A percentile compares a stretch with the other conserved stretches of the same genome.
These are phyloP conservation scores for Dryas alaskensis DNA, from an alignment of 306 rosid genomes.

Conservation along the genomic window DNA sequence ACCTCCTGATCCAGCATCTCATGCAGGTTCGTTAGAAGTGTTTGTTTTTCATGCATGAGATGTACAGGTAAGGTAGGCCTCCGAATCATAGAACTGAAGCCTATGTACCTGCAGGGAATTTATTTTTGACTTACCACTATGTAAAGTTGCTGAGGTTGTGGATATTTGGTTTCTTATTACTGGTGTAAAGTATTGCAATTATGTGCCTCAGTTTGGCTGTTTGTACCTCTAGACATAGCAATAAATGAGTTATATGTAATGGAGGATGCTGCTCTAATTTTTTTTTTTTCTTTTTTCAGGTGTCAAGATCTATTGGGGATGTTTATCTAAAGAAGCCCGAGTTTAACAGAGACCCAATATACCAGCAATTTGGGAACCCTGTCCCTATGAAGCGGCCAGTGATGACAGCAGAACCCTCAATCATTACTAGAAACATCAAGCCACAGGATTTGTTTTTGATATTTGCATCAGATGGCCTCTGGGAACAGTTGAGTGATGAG, in stretches of 20 bases:
- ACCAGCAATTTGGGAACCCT: slow-evolving; percentile 66
- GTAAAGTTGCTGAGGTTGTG: slow-evolving; percentile 11
- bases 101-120: not conserved
- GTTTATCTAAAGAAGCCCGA: slow-evolving; percentile 88
- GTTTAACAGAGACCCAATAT: slow-evolving; percentile 63
- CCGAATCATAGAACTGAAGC: not conserved
- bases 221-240: slow-evolving; percentile 1
- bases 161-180: not conserved
- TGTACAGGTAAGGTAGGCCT: not conserved
- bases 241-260: slow-evolving; percentile 14
- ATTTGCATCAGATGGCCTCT: slow-evolving; percentile 97
- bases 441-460: slow-evolving; percentile 83
- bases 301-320: slow-evolving; percentile 93
- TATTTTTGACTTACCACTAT: not conserved
- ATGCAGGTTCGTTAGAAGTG: slow-evolving; percentile 20
- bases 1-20: slow-evolving; percentile 24
- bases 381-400: slow-evolving; percentile 76
- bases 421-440: slow-evolving; percentile 58
- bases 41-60: slow-evolving; percentile 15
- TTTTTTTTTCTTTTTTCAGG: slow-evolving; percentile 47
- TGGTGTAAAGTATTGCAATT: not conserved
- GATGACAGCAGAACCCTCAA: slow-evolving; percentile 92
- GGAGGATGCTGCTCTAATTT: slow-evolving; percentile 4
- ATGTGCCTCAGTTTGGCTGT: not conserved
- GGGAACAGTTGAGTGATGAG: slow-evolving; percentile 94